Evolutionary conservation across 768 basidiomycete species (phyloP).

Genomic region (Leccinum boreale): DNA sequence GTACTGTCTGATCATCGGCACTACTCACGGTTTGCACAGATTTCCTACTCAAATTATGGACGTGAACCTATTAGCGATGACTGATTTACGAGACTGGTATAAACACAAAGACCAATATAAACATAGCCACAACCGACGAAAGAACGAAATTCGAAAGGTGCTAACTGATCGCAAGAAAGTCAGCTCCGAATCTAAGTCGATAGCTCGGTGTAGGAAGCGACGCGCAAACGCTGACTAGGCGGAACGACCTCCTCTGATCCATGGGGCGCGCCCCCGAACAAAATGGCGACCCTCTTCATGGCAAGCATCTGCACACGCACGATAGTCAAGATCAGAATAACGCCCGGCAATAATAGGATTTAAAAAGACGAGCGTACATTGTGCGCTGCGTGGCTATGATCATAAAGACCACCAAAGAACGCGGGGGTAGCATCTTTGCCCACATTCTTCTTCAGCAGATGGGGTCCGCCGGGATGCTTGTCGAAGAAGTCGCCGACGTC

Average conservation of each 20-base stretch:
- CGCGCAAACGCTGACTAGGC: conserved; percentile 6
- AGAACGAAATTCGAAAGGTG: no score
- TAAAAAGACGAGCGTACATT: conserved; percentile 48
- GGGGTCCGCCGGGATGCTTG: conserved; percentile 85
- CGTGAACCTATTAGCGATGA: no score
- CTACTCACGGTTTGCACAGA: no score
- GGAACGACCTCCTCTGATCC: conserved; percentile 5
- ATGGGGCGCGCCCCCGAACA: conserved; percentile 8
- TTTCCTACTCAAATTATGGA: no score
- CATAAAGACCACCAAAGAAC: conserved; percentile 88
- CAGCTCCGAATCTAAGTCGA: no score
- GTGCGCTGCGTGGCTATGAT: conserved; percentile 56
- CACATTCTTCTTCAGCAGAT: conserved; percentile 75
- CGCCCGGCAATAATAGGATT: not conserved
- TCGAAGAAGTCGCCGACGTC: conserved; percentile 77
- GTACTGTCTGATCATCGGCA: not conserved
- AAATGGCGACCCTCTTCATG: conserved; percentile 11
- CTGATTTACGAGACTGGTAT: no score
- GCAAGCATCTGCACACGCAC: not conserved
- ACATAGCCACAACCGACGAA: not conserved
- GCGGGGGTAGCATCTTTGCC: conserved; percentile 88
- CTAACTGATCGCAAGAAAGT: no score
- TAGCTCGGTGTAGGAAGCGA: conserved; percentile 1
- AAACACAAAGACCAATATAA: not conserved
- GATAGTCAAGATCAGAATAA: not conserved